These are phyloP conservation scores for Debaryomyces hansenii DNA, from an alignment of 805 yeast species.

Conservation along the genomic window DNA sequence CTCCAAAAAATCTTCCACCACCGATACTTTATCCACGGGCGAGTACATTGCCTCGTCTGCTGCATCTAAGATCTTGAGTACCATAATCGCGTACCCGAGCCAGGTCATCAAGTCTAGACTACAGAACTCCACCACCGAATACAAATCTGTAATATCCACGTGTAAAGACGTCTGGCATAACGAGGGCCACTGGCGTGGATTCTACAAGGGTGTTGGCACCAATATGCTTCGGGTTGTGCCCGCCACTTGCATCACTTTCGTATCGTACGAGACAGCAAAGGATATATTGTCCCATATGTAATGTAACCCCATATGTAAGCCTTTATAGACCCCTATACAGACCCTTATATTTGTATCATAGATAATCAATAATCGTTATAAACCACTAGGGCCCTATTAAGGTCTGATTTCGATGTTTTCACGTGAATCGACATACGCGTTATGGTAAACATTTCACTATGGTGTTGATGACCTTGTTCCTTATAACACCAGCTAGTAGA, in stretches of 20 bases:
- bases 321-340: not conserved
- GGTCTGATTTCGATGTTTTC: not conserved
- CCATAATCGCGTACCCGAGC: slow-evolving; percentile 72
- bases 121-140: slow-evolving; percentile 42
- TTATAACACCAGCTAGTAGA: no score
- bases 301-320: not conserved
- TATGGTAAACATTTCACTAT: not conserved
- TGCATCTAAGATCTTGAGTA: slow-evolving; percentile 65
- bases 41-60: slow-evolving; percentile 71
- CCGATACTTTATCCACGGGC: slow-evolving; percentile 37
- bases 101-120: slow-evolving; percentile 79
- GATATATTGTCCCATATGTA: slow-evolving; percentile 11
- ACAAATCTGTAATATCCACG: slow-evolving; percentile 29
- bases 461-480: no score
- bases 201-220: slow-evolving; percentile 81
- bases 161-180: slow-evolving; percentile 36
- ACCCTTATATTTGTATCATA: no score
- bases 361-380: no score
- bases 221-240: slow-evolving; percentile 84
- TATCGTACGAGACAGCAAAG: slow-evolving; percentile 70
- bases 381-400: no score
- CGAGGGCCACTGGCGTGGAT: slow-evolving; percentile 61
- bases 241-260: slow-evolving; percentile 87
- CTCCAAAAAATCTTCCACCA: slow-evolving; percentile 7
- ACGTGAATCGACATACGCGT: not conserved